Evolutionary conservation across 176 grass and related monocot species (phyloP).

Genomic region (Raddia guianensis): DNA sequence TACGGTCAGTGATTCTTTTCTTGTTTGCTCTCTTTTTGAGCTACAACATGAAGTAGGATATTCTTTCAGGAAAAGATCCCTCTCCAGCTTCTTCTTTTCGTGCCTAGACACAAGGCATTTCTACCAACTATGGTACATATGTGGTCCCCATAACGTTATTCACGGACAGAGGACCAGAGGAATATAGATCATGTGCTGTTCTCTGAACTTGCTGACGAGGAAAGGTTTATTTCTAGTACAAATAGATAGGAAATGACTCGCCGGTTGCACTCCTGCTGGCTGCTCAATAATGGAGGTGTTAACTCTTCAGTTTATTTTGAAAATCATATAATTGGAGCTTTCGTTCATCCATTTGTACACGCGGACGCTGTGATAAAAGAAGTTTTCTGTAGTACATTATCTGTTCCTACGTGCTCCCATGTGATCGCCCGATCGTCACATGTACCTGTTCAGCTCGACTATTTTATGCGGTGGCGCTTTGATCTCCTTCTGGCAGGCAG

Average conservation of each 20-base stretch:
- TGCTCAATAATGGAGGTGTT: background rate
- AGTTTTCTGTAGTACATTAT: background rate
- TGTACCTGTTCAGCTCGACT: background rate
- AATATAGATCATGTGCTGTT: background rate
- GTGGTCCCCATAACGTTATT: background rate
- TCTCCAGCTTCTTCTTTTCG: constrained; percentile 3
- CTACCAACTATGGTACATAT: background rate
- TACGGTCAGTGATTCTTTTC: background rate
- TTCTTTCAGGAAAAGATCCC: background rate
- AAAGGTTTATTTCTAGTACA: background rate
- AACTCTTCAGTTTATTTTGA: background rate
- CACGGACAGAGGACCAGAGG: background rate
- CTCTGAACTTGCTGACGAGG: background rate
- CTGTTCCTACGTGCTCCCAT: background rate
- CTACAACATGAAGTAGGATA: background rate
- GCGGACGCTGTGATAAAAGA: background rate
- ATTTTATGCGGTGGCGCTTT: background rate
- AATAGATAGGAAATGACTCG: background rate
- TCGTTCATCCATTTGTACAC: background rate
- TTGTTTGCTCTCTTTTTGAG: background rate
- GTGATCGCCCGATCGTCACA: constrained; percentile 26
- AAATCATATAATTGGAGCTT: background rate
- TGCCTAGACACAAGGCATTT: background rate
- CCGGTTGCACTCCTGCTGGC: background rate
- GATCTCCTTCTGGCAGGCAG: background rate